These are phyloP conservation scores for Hericium coralloides DNA, from an alignment of 768 basidiomycete genomes.

Conservation along the genomic window DNA sequence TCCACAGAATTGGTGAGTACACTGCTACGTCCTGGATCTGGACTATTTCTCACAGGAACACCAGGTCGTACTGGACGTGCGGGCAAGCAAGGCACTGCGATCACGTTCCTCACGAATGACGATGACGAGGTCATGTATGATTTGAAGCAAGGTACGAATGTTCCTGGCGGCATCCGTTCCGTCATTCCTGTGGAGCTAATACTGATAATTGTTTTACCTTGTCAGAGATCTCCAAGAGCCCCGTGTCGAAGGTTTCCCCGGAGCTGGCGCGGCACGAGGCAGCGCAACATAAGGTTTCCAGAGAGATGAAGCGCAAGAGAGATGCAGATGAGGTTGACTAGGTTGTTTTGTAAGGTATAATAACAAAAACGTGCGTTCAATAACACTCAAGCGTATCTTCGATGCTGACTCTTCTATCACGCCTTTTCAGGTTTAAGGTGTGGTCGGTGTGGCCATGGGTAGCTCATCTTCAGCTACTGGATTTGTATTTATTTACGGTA, in stretches of 20 bases:
- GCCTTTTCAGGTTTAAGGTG: too few species aligned
- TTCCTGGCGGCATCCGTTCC: slow-evolving; percentile 3
- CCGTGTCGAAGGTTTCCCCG: slow-evolving; percentile 78
- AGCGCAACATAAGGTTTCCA: slow-evolving; percentile 83
- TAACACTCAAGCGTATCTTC: too few species aligned
- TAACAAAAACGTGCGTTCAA: too few species aligned
- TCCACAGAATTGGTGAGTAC: slow-evolving; percentile 87
- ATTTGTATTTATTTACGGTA: too few species aligned
- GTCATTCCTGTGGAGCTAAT: neutral
- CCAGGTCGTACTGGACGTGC: slow-evolving; percentile 95
- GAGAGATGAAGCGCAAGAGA: slow-evolving; percentile 93
- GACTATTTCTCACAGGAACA: neutral
- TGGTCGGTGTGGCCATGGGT: too few species aligned
- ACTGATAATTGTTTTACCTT: neutral
- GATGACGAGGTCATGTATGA: slow-evolving; percentile 99
- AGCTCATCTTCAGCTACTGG: too few species aligned
- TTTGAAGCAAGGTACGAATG: slow-evolving; percentile 72
- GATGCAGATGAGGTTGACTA: slow-evolving; percentile 58
- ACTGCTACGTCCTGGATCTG: neutral
- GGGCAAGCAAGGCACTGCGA: slow-evolving; percentile 86
- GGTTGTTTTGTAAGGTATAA: neutral
- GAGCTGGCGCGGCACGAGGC: slow-evolving; percentile 90
- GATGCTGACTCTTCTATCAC: too few species aligned
- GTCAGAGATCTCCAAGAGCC: slow-evolving; percentile 88
- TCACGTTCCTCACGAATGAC: slow-evolving; percentile 94